Conservation (phyloP, 164 flowering plant species). For the Macadamia tetraphylla region DNA sequence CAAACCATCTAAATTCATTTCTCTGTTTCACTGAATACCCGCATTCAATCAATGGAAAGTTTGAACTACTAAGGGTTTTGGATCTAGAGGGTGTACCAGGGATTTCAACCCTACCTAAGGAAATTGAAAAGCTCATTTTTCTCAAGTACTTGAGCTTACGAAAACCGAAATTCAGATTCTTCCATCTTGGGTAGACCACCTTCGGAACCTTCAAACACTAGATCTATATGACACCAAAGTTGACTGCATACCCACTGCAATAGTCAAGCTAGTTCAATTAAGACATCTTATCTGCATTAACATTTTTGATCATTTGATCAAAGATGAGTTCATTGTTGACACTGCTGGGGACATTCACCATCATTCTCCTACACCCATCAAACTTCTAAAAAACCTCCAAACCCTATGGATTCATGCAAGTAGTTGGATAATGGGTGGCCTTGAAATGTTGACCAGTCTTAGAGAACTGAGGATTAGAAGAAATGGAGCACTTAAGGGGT, state of each 20-base stretch:
- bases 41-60: neutral
- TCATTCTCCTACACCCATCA: no score
- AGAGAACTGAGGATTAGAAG: neutral
- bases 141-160: neutral
- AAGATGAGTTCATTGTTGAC: no score
- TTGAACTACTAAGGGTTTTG: neutral
- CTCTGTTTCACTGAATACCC: neutral
- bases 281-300: no score
- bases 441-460: constrained; percentile 1
- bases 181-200: neutral
- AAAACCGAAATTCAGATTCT: neutral
- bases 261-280: neutral
- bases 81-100: neutral
- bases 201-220: neutral
- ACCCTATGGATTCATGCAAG: neutral
- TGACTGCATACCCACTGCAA: neutral
- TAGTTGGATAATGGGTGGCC: neutral
- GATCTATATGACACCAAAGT: neutral
- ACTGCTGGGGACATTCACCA: no score
- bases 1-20: neutral
- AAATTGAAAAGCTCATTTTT: neutral
- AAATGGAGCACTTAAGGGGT: no score
- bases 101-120: neutral
- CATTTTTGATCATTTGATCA: no score
- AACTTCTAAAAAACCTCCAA: neutral